Base-by-base conservation (phyloP, 2,329 filamentous ascomycete genomes). In the Pseudogymnoascus sp. region DNA sequence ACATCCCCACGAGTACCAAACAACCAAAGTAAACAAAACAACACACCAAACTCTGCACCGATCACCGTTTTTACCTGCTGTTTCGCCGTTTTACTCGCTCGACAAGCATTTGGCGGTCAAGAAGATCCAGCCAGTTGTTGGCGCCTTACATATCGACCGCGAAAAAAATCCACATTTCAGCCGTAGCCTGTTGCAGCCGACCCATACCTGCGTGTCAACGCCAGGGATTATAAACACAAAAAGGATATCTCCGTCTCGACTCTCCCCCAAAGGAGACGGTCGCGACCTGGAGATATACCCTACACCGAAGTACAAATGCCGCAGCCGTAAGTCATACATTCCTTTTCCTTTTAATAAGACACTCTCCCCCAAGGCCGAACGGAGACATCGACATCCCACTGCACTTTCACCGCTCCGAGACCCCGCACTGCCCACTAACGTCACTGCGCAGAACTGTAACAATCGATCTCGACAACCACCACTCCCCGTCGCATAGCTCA, bases 231-330 rank as follows among this genome's bases (percentile, higher is more conserved):
- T 60, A 40, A 42, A 38, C 59, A 42, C 36, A 60, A 38, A 60
- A 60, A 60, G 69, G 63, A 65, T 71, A 69, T 72, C 70, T 70
- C 69, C 66, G 62, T 71, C 69, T 66, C 69, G 69, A 68, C 69
- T 71, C 68, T 72, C 70, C 72, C 69, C 28, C n/a, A 64, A 64
- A 65, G 66, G 66, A 69, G 69, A 69, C 69, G 66, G 70, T 72
- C 68, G 70, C 64, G 67, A 67, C 68, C 64, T 66, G 66, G 67
- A 69, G 70, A 72, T 72, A 71, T 67, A 68, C 70, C 69, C 68
- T 69, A 60, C 34, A 60, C 38, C 34, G 38, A 60, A 7, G 40
- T 42, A 12, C 49, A 56, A 31, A 60, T 60, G 59, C 14, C 59
- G 67, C 21, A 23, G 21, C 65, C 67, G 68, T 69, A 68, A 67